Evolutionary conservation across 371 early-diverging fungal species (phyloP), one percentile per base, ranked within the genome.

Genomic region (Dichotomocladium elegans): DNA sequence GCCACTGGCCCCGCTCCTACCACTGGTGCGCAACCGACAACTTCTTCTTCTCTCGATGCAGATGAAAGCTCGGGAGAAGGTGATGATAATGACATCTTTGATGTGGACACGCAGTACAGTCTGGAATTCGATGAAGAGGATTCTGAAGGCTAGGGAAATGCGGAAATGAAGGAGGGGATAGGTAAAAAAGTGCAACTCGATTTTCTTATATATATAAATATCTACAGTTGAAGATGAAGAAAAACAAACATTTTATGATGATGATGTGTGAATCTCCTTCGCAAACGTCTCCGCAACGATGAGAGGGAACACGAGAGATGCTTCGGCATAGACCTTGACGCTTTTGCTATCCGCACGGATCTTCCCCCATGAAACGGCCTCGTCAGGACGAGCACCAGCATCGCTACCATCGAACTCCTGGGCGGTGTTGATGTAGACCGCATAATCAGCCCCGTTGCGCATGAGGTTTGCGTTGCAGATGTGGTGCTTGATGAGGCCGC

Each of bases 301-400:
- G 28, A 98, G 60, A 15, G 99, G 99, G 58, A 99, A 99, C 1
- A 96, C 89, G 19, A 99, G 66, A 0, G 98, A 91, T 2, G 99
- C 99, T 59, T 99, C 99, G 1, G 94, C 90, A 68, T 92, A 93
- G 14, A 83, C 71, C 71, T 99, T 99, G 53, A 97, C 92, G 5
- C 91, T 83, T 53, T 82, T 81, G n/a, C 89, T 95, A 51, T 86
- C 80, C 51, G 87, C 72, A 41, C 87, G 79, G 55, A 99, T 97
- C 75, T 99, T 99, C 31, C 99, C 99, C 99, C 99, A 99, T 15
- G 94, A 94, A 27, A 99, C 90, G 8, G 99, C 99, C 65, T 99
- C 99, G 53, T 99, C 99, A 3, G 99, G 94, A 29, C 91, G 81
- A 4, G 99, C 99, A 8, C 99, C 99, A 12, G 99, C 94, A 81